These are phyloP conservation scores for Calonectria pteridis DNA, from an alignment of 2,329 filamentous ascomycete genomes.

Conservation along the genomic window DNA sequence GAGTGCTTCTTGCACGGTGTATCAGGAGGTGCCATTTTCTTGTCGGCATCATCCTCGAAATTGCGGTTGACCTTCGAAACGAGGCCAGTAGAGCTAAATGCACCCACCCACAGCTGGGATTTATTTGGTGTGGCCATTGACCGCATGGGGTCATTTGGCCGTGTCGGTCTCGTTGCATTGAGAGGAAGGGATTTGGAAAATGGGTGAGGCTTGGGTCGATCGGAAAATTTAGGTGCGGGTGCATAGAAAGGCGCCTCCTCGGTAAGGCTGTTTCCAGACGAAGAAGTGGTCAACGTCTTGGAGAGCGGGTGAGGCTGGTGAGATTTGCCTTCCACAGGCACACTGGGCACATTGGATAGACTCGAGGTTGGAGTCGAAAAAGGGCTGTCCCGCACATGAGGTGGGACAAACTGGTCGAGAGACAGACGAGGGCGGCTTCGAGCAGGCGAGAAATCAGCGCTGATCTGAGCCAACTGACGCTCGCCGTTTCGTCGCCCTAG, in stretches of 20 bases:
- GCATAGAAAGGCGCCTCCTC: slow-evolving; percentile 70
- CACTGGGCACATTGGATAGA: slow-evolving; percentile 62
- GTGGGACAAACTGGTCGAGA: slow-evolving; percentile 80
- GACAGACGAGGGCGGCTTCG: slow-evolving; percentile 80
- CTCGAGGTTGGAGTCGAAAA: slow-evolving; percentile 69
- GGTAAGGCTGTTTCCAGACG: slow-evolving; percentile 81
- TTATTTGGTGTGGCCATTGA: slow-evolving; percentile 61
- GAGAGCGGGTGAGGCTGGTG: slow-evolving; percentile 85
- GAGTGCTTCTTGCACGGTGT: slow-evolving; percentile 93
- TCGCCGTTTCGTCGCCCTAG: slow-evolving; percentile 72
- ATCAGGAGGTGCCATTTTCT: slow-evolving; percentile 83
- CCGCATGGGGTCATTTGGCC: slow-evolving; percentile 47
- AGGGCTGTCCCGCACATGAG: slow-evolving; percentile 72
- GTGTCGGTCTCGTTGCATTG: slow-evolving; percentile 52
- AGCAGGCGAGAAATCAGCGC: slow-evolving; percentile 67
- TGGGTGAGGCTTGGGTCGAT: slow-evolving; percentile 47
- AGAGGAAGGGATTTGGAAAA: slow-evolving; percentile 56
- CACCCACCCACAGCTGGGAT: slow-evolving; percentile 75
- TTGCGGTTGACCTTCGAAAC: slow-evolving; percentile 95
- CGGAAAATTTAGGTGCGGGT: slow-evolving; percentile 45
- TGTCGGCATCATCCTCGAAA: slow-evolving; percentile 73
- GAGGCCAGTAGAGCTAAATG: slow-evolving; percentile 94
- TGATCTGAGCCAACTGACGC: slow-evolving; percentile 64
- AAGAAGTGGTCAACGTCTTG: slow-evolving; percentile 87
- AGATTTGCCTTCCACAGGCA: slow-evolving; percentile 55